Evolutionary conservation across 1,284 basidiomycete species (phyloP), one percentile per base, ranked within the genome.

Genomic region (Xerocomus minutiporus): DNA sequence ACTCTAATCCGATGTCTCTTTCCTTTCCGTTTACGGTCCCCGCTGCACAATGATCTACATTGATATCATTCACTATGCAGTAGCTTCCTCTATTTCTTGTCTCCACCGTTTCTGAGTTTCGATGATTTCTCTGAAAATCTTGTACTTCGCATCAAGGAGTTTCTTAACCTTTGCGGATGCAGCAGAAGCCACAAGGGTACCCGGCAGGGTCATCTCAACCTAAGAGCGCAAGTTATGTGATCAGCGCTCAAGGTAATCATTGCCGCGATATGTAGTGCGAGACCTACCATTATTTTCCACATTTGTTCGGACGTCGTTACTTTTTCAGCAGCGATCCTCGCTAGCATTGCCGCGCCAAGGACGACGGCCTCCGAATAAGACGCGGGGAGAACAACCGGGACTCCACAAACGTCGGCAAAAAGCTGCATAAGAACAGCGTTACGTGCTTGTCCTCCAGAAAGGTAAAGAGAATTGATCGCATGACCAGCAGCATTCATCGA

Each of bases 291-390:
- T 60, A 96, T 88, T 46, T 86, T 78, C 96, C 96, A 99, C 57
- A 98, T 75, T 57, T 76, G 75, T 59, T 86, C 79, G 35, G 83
- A 83, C 60, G 59, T 58, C 48, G 65, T 63, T 57, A 56, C 61
- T 32, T 81, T 76, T 56, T 93, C 87, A 17, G 83, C 83, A 0
- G 96, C 96, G 63, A 93, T 91, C 42, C 91, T 78, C 4, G 89
- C 96, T 17, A 99, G 79, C 86, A 99, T 97, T 5, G 96, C 95
- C 0, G 91, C 84, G 1, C 96, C 97, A 7, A 92, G 80, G 0
- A 97, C 93, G 32, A 99, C 97, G 2, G 93, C 91, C 2, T 86
- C 86, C 3, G 83, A 83, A 59, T 83, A 82, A 65, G 83, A 85
- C 58, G 76, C 75, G 0, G 96, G 95, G 38, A 98, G 77, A 48